Conservation (phyloP, 176 grass and related monocot genomes). For the Eleusine indica region DNA sequence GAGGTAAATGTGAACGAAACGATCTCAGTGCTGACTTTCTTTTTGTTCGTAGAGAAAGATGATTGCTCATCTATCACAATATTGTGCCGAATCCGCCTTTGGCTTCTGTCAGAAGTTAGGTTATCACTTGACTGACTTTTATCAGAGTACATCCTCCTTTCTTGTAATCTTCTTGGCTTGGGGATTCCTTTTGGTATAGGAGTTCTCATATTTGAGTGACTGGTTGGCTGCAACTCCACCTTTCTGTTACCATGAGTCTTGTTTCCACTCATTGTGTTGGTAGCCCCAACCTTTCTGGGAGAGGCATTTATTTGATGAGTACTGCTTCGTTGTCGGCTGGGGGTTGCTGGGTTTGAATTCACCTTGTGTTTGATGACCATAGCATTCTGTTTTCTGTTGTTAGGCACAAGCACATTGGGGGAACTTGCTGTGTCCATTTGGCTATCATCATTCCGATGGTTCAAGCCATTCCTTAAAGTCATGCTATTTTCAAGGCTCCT, state of each 20-base stretch:
- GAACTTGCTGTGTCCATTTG: slow-evolving; percentile 31
- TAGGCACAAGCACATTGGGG: slow-evolving; percentile 54
- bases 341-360: slow-evolving; percentile 49
- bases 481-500: slow-evolving; percentile 33
- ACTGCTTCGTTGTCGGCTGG: slow-evolving; percentile 48
- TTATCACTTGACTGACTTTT: slow-evolving; percentile 45
- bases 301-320: slow-evolving; percentile 39
- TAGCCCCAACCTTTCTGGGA: slow-evolving; percentile 47
- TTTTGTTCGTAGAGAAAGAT: slow-evolving; percentile 54
- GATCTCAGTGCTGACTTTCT: slow-evolving; percentile 69
- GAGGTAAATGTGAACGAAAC: slow-evolving; percentile 98
- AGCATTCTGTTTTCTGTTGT: slow-evolving; percentile 72
- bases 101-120: slow-evolving; percentile 48
- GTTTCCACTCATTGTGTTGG: slow-evolving; percentile 41
- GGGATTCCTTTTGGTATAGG: slow-evolving; percentile 49
- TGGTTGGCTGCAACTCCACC: slow-evolving; percentile 34
- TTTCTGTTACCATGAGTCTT: slow-evolving; percentile 43
- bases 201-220: slow-evolving; percentile 39
- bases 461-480: slow-evolving; percentile 32
- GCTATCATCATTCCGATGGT: slow-evolving; percentile 47
- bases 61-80: slow-evolving; percentile 76
- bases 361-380: slow-evolving; percentile 47
- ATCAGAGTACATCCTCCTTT: slow-evolving; percentile 38
- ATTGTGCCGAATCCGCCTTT: slow-evolving; percentile 72
- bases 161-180: slow-evolving; percentile 56